Base-by-base conservation (phyloP, 352 stramenopile species). In the Thalassiosira livingstoniorum region DNA sequence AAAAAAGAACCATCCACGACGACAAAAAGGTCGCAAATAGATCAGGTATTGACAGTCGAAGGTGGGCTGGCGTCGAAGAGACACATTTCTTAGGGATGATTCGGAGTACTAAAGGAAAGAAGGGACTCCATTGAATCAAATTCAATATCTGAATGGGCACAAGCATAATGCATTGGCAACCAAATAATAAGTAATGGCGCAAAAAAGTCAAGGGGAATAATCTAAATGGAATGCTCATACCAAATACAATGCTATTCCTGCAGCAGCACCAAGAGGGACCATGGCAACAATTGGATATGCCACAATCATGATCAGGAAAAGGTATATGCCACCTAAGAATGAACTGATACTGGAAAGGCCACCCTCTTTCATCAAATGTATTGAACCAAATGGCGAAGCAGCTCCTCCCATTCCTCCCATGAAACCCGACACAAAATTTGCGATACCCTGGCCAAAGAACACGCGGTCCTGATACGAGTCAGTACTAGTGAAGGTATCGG, bases 71-170 rank as follows among this genome's bases (percentile, higher is more conserved):
- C 31, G 11, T 34, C 2, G 25, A 4, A 31, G 23, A 69, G 2
- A n/a, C 2, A 69, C 61, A 69, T n/a, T 13, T 55, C 5, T 47
- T 32, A 31, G 61, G 61, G 29, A 69, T 23, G 10, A 69, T 31
- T 10, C 54, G 51, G 31, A 69, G 61, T 7, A 51, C 15, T n/a
- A 69, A 53, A 7, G 32, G 31, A 5, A 69, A 27, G 4, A 31
- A n/a, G 21, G 61, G 61, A 3, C 2, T 27, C 58, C 58, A 58
- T 23, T 58, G 47, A 58, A 58, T 58, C 4, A 4, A 7, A 58
- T 58, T 11, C 4, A 11, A 58, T 11, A 58, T 23, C 47, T 58
- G 47, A 58, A 58, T 29, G 47, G 10, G 5, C 11, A 58, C 21
- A 4, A 7, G 21, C 21, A 5, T 15, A 47, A 18, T 47, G 39